Base-by-base conservation (phyloP, 78 protist genomes). In the Polysphondylium violaceum region DNA sequence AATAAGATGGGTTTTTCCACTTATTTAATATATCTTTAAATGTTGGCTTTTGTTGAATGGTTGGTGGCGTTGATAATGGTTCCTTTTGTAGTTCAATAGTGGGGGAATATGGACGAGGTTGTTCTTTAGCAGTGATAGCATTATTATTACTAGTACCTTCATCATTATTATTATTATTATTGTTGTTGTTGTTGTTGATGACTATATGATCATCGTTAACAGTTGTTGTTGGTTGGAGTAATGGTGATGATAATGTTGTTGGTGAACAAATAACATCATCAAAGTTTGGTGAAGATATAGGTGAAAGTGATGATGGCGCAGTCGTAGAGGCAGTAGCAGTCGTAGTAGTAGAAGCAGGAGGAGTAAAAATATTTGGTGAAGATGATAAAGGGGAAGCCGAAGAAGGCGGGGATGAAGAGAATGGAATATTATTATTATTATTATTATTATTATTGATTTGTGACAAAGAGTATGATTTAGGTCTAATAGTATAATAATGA, bases 21-120 rank as follows among this genome's bases (percentile, higher is more conserved):
- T 74, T 74, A 19, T 74, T 74, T 56, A 74, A 74, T n/a, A 74
- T 56, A 74, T 56, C 68, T 74, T 74, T 40, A 25, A 74, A 74
- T 50, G 78, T 41, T 56, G 8, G 7, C 7, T 56, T 56, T 56
- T 6, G 12, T 56, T 6, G 16, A n/a, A n/a, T n/a, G n/a, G n/a
- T n/a, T n/a, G n/a, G n/a, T n/a, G n/a, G n/a, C n/a, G n/a, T n/a
- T n/a, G n/a, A n/a, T n/a, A 65, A 65, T 38, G n/a, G n/a, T 38
- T 1, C 50, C 73, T 1, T 21, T 36, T 38, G n/a, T 65, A 65
- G 7, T 65, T n/a, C 21, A 38, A 27, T 44, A 29, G 27, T 29
- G n/a, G n/a, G n/a, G n/a, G n/a, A n/a, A n/a, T n/a, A n/a, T n/a
- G n/a, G n/a, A n/a, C n/a, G n/a, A n/a, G n/a, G n/a, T n/a, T n/a